Conservation (phyloP, 164 flowering plant genomes). For the Umbellularia californica region DNA sequence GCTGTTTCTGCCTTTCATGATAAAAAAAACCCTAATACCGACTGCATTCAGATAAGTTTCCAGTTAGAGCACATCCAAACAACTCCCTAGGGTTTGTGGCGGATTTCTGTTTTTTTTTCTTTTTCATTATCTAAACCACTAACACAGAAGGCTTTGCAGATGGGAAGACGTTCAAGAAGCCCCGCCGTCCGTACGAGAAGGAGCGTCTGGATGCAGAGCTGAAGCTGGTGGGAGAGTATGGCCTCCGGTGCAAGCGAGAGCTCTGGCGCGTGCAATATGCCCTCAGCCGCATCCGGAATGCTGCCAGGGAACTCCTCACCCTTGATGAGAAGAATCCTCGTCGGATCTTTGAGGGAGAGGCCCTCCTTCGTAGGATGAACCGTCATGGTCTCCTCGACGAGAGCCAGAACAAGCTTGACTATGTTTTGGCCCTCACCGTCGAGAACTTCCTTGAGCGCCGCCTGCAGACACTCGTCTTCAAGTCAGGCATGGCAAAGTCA, state of each 20-base stretch:
- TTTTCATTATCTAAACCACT: no score
- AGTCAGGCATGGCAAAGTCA: slow-evolving; percentile 66
- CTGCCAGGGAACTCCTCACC: slow-evolving; percentile 57
- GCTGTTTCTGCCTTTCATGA: background rate
- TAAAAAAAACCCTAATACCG: background rate
- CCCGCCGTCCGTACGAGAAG: slow-evolving; percentile 64
- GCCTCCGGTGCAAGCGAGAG: slow-evolving; percentile 62
- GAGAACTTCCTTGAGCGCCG: slow-evolving; percentile 73
- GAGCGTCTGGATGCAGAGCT: slow-evolving; percentile 64
- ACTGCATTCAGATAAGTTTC: background rate
- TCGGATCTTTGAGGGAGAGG: slow-evolving; percentile 64
- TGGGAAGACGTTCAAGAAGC: slow-evolving; percentile 70
- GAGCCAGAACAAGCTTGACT: slow-evolving; percentile 73
- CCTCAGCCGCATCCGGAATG: slow-evolving; percentile 57
- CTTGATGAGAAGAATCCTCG: slow-evolving; percentile 61
- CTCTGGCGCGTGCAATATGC: slow-evolving; percentile 69
- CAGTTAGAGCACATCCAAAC: background rate
- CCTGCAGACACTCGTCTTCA: slow-evolving; percentile 61
- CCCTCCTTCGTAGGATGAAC: slow-evolving; percentile 61
- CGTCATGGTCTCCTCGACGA: slow-evolving; percentile 60
- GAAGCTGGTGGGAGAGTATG: slow-evolving; percentile 69
- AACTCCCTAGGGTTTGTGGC: background rate
- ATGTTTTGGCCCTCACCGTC: slow-evolving; percentile 62
- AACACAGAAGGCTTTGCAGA: slow-evolving; percentile 22
- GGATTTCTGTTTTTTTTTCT: background rate